phyloP scores from a whole-genome alignment of 768 basidiomycete species.

The Lactarius deliciosus region DNA sequence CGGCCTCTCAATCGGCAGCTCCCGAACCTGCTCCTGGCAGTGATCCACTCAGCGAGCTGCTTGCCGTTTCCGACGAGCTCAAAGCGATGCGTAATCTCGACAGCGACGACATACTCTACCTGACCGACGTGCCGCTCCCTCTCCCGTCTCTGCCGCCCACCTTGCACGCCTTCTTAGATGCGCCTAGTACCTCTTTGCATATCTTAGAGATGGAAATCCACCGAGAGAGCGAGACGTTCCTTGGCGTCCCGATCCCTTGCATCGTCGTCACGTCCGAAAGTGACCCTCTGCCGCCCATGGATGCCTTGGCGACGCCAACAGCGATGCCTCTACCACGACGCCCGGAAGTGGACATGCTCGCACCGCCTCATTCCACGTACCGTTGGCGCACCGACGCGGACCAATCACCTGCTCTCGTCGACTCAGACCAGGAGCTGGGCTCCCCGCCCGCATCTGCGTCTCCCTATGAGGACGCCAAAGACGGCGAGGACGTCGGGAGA shows the following conservation, averaged over 20 bases:
- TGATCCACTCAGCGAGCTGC: slow-evolving; percentile 23
- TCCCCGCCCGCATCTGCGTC: slow-evolving; percentile 1
- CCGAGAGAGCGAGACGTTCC: slow-evolving; percentile 21
- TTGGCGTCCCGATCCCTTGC: slow-evolving; percentile 23
- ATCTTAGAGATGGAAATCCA: slow-evolving; percentile 26
- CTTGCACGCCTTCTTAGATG: slow-evolving; percentile 24
- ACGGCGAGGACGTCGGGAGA: background rate
- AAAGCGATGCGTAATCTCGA: slow-evolving; percentile 24
- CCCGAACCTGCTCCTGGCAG: background rate
- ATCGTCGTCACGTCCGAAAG: slow-evolving; percentile 25
- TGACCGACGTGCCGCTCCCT: slow-evolving; percentile 14
- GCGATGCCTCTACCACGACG: background rate
- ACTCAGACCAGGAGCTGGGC: background rate
- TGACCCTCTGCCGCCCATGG: background rate
- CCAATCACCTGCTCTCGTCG: background rate
- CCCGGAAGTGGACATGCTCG: slow-evolving; percentile 14
- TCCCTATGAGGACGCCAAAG: background rate
- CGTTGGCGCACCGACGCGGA: slow-evolving; percentile 10
- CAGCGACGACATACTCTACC: slow-evolving; percentile 25
- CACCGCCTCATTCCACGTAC: slow-evolving; percentile 16
- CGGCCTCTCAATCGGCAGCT: background rate
- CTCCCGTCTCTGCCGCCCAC: slow-evolving; percentile 15
- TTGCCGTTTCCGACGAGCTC: slow-evolving; percentile 25
- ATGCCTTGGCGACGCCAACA: background rate
- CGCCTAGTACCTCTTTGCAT: slow-evolving; percentile 8